phyloP scores from a whole-genome alignment of 345 rosid species.

The Eucalyptus microcorys region DNA sequence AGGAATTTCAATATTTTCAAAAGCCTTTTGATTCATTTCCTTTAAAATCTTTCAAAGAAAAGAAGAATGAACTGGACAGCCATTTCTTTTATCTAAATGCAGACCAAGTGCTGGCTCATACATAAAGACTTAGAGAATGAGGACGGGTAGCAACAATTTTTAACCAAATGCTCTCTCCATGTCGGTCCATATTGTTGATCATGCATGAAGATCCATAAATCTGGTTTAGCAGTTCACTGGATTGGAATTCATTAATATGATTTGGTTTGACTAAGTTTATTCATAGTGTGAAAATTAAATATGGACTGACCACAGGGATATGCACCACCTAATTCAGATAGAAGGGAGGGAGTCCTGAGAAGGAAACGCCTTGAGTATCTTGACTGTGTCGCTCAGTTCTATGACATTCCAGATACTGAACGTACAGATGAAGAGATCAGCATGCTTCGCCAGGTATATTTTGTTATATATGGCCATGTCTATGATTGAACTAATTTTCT shows the following conservation, averaged over 20 bases:
- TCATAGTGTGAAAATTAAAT: conserved; percentile 34
- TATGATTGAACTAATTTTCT: background rate
- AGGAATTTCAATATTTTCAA: background rate
- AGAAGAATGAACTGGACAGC: background rate
- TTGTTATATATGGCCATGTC: background rate
- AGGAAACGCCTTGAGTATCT: conserved; percentile 91
- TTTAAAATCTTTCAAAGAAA: background rate
- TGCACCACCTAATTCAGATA: conserved; percentile 99
- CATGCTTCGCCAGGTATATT: conserved; percentile 92
- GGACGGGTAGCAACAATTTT: background rate
- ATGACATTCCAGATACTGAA: conserved; percentile 92
- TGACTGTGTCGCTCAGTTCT: conserved; percentile 88
- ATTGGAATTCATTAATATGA: background rate
- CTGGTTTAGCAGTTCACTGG: background rate
- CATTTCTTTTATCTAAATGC: background rate
- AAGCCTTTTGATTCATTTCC: background rate
- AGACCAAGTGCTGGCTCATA: background rate
- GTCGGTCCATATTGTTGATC: background rate
- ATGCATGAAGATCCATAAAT: background rate
- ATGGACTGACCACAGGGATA: conserved; percentile 99
- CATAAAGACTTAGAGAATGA: background rate
- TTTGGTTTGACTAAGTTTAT: background rate
- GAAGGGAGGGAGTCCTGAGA: conserved; percentile 86
- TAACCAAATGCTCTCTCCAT: background rate
- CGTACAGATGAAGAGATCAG: conserved; percentile 94